phyloP scores from a whole-genome alignment of 2,329 filamentous ascomycete genomes.

The Pyrenochaeta sp. region DNA sequence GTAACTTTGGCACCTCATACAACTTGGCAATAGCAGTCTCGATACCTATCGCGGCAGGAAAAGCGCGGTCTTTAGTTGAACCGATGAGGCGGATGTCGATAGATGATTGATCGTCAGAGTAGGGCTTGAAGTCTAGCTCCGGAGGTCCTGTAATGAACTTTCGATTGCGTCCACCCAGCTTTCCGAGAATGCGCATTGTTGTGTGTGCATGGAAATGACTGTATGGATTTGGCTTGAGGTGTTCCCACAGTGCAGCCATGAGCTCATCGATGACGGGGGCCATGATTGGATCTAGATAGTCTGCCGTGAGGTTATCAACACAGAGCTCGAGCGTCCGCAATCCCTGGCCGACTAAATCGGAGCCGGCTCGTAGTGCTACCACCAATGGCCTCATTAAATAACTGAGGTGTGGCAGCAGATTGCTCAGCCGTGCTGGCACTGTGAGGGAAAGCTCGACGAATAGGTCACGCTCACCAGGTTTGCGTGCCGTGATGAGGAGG shows the following conservation, averaged over 20 bases:
- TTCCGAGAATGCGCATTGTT: slow-evolving; percentile 95
- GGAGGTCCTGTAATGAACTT: slow-evolving; percentile 94
- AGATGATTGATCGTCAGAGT: slow-evolving; percentile 85
- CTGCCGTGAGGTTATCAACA: slow-evolving; percentile 96
- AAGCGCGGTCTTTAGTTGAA: slow-evolving; percentile 85
- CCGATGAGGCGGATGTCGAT: slow-evolving; percentile 90
- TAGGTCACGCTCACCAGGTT: slow-evolving; percentile 88
- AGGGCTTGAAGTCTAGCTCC: slow-evolving; percentile 81
- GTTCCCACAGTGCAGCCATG: slow-evolving; percentile 97
- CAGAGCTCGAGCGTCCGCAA: slow-evolving; percentile 93
- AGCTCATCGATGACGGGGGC: slow-evolving; percentile 97
- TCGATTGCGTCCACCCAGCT: slow-evolving; percentile 91
- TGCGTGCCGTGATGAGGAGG: slow-evolving; percentile 85
- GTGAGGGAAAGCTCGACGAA: slow-evolving; percentile 98
- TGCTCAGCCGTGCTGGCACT: slow-evolving; percentile 91
- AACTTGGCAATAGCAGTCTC: slow-evolving; percentile 89
- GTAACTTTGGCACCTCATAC: slow-evolving; percentile 75
- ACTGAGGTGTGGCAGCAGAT: slow-evolving; percentile 91
- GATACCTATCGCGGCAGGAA: slow-evolving; percentile 84
- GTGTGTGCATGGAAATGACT: slow-evolving; percentile 98
- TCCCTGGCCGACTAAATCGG: slow-evolving; percentile 93
- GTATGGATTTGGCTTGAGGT: slow-evolving; percentile 91
- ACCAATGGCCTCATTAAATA: slow-evolving; percentile 97
- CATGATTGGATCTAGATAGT: slow-evolving; percentile 99
- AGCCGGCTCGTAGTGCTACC: slow-evolving; percentile 89